A percentile compares a stretch with the other conserved stretches of the same genome.
phyloP scores from a whole-genome alignment of 2,329 filamentous ascomycete genomes.

The Dactylellina leptospora region DNA sequence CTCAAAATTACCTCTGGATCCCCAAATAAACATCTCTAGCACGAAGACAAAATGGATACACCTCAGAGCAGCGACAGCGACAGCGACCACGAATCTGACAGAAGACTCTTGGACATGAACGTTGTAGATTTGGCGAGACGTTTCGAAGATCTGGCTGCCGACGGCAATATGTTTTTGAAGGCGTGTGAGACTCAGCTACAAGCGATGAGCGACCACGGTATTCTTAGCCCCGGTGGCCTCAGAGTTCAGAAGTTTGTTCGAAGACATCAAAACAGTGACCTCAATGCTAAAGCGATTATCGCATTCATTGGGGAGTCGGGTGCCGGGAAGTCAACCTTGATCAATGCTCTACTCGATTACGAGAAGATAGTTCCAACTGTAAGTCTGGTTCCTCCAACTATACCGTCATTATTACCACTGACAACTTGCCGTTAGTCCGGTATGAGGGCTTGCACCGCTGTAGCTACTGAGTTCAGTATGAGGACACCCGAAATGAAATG shows the following conservation, averaged over 20 bases:
- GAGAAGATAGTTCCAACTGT: constrained; percentile 44
- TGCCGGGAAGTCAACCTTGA: constrained; percentile 32
- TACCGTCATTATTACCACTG: too few species aligned
- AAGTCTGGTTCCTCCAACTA: not conserved
- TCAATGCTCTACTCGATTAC: constrained; percentile 37
- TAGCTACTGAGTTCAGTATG: constrained; percentile 39
- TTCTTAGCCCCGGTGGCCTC: constrained; percentile 24
- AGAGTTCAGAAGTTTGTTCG: constrained; percentile 27
- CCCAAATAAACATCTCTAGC: too few species aligned
- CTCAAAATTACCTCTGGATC: too few species aligned
- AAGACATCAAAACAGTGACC: constrained; percentile 18
- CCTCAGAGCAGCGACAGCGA: too few species aligned
- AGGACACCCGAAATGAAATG: constrained; percentile 14
- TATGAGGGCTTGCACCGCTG: constrained; percentile 38
- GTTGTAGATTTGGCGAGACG: constrained; percentile 8
- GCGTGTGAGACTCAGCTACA: constrained; percentile 14
- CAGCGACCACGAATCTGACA: too few species aligned
- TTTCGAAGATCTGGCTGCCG: not conserved
- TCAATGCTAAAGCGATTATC: constrained; percentile 15
- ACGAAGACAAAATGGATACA: too few species aligned
- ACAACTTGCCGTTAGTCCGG: constrained; percentile 15
- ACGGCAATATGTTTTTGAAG: constrained; percentile 24
- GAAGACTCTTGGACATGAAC: too few species aligned
- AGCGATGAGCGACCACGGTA: constrained; percentile 19
- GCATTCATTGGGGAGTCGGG: constrained; percentile 46